Percentiles rank a stretch among this genome's conserved stretches.
phyloP scores from a whole-genome alignment of 768 basidiomycete genomes.

The Leucosporidium scottii region DNA sequence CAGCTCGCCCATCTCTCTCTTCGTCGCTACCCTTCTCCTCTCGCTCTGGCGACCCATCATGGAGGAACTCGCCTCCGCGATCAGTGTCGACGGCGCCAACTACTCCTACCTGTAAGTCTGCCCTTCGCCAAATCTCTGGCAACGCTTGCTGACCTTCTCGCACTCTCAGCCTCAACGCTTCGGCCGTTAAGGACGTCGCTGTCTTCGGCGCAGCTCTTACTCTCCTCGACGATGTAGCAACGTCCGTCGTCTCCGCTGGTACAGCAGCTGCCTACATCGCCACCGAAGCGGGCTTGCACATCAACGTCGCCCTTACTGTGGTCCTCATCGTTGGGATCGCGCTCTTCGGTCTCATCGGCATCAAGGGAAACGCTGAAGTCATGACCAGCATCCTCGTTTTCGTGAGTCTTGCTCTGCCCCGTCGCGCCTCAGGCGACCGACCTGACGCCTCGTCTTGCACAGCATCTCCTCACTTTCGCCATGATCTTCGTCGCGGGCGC shows the following conservation, averaged over 20 bases:
- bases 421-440: not conserved
- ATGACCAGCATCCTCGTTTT: constrained; percentile 55
- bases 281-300: constrained; percentile 49
- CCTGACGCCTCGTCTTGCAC: not conserved
- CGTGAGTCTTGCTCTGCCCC: constrained; percentile 33
- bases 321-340: constrained; percentile 56
- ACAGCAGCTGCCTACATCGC: constrained; percentile 62
- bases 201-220: constrained; percentile 60
- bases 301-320: constrained; percentile 52
- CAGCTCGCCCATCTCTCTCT: constrained; percentile 64
- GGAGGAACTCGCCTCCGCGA: constrained; percentile 62
- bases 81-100: constrained; percentile 63
- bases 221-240: constrained; percentile 64
- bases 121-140: not conserved
- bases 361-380: constrained; percentile 58
- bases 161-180: constrained; percentile 54
- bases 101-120: constrained; percentile 53
- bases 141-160: constrained; percentile 7
- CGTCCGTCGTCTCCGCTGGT: constrained; percentile 64
- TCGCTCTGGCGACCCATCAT: constrained; percentile 70
- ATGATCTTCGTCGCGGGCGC: constrained; percentile 50
- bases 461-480: constrained; percentile 53
- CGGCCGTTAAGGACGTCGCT: constrained; percentile 54
- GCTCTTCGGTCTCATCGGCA: constrained; percentile 52
- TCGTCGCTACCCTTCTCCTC: constrained; percentile 56